Evolutionary conservation across 2,329 filamentous ascomycete genomes (phyloP), one percentile per base, ranked within the genome.

Genomic region (Ambrosiella xylebori): DNA sequence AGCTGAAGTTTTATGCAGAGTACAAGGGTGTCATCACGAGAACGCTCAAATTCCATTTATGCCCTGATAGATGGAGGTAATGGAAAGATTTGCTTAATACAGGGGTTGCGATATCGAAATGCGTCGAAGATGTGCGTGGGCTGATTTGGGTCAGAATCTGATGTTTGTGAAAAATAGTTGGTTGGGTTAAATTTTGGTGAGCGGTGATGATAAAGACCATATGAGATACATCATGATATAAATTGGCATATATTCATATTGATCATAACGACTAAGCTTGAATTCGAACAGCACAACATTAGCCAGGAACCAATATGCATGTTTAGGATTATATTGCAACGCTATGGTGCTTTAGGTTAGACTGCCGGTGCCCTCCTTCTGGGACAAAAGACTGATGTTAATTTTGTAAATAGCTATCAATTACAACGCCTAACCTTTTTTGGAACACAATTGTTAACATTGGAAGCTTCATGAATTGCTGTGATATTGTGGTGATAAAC

Each of bases 1-100:
- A 51, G 47, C 47, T 51, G 47, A 51, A 9, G 8, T 36, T 51
- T 51, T 51, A 51, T 51, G 47, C 47, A 51, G 17, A 51, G 47
- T 36, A 6, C 17, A 19, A 9, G 47, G 8, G 19, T 9, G 8
- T 15, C 6, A 35, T 36, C 15, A 35, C 9, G 35, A 36, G 15
- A n/a, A 27, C 17, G 11, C 17, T n/a, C 13, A 11, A 47, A 51
- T 19, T 12, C 38, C 52, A 54, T 54, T 54, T 54, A 54, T 44
- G 52, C 38, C 52, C 52, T 51, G 47, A 19, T 27, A 19, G 17
- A 19, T 36, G 47, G 47, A 27, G 27, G 47, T 51, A 2, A 19
- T 27, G 8, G 27, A 35, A 51, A 27, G 47, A 36, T 35, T 51
- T 19, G 27, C 11, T 7, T 2, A 7, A 19, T 19, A 51, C 47